Evolutionary conservation across 1,284 basidiomycete genomes (phyloP).

Genomic region (Meripilus lineatus): DNA sequence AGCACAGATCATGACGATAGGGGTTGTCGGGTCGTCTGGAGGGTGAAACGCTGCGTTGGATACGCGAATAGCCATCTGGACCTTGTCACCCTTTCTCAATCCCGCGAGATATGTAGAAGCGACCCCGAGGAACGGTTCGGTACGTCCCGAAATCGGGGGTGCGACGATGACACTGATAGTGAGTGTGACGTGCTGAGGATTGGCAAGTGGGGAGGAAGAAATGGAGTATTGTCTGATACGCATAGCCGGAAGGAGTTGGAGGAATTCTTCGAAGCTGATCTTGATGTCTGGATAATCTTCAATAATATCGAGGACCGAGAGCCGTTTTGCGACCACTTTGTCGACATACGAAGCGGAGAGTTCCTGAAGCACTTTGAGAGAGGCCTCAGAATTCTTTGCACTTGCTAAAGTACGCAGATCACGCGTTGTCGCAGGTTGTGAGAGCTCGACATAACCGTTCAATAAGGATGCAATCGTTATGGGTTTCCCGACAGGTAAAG

Average conservation of each 20-base stretch:
- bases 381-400: constrained; percentile 11
- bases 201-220: constrained; percentile 46
- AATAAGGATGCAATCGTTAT: constrained; percentile 35
- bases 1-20: constrained; percentile 45
- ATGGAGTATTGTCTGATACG: constrained; percentile 49
- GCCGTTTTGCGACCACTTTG: constrained; percentile 31
- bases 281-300: constrained; percentile 36
- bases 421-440: constrained; percentile 38
- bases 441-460: constrained; percentile 44
- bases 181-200: constrained; percentile 37
- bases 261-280: constrained; percentile 34
- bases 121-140: constrained; percentile 40
- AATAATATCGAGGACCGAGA: constrained; percentile 43
- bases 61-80: constrained; percentile 40
- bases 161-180: constrained; percentile 42
- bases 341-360: constrained; percentile 30
- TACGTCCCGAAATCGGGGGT: constrained; percentile 28
- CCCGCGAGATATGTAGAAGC: constrained; percentile 43
- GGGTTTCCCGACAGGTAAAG: constrained; percentile 36
- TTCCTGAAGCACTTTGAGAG: constrained; percentile 19
- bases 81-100: constrained; percentile 36
- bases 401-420: constrained; percentile 29
- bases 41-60: constrained; percentile 39
- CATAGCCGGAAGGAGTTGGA: constrained; percentile 43
- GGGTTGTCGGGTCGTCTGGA: constrained; percentile 36